These are phyloP conservation scores for Aquilaria malaccensis DNA, from an alignment of 345 rosid species.

Conservation along the genomic window DNA sequence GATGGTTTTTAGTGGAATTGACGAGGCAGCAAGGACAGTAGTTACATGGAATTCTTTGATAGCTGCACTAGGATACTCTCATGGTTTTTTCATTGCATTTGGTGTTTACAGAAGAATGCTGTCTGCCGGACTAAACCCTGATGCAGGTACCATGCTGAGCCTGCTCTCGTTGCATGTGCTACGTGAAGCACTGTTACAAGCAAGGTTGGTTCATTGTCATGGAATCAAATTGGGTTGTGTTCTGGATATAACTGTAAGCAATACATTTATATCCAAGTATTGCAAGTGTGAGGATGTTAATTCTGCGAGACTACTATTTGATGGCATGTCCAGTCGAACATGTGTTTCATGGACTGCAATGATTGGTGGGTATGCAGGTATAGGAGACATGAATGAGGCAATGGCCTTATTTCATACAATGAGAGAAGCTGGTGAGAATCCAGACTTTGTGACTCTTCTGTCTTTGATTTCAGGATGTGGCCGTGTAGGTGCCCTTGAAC, in stretches of 20 bases:
- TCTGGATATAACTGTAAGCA: conserved; percentile 29
- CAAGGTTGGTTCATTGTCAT: conserved; percentile 49
- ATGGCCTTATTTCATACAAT: conserved; percentile 41
- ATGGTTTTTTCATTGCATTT: conserved; percentile 27
- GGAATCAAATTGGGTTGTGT: conserved; percentile 41
- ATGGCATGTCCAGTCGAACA: conserved; percentile 34
- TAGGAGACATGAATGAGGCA: conserved; percentile 55
- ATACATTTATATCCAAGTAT: conserved; percentile 63
- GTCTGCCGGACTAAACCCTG: conserved; percentile 35
- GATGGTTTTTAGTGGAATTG: conserved; percentile 40
- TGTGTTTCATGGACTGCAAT: conserved; percentile 83
- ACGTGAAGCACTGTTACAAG: conserved; percentile 31
- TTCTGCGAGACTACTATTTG: conserved; percentile 50
- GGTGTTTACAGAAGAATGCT: conserved; percentile 48
- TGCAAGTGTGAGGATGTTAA: conserved; percentile 40
- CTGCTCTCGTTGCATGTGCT: conserved; percentile 40
- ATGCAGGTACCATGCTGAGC: conserved; percentile 51
- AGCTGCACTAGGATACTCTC: conserved; percentile 36
- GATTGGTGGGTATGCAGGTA: conserved; percentile 65
- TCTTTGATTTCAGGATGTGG: conserved; percentile 58
- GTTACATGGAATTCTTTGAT: conserved; percentile 63
- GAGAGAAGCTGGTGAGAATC: conserved; percentile 36
- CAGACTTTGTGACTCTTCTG: conserved; percentile 55
- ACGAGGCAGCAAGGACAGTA: conserved; percentile 23
- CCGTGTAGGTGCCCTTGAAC: conserved; percentile 42